Percentiles rank a stretch among this genome's conserved stretches.
phyloP scores from a whole-genome alignment of 1,284 basidiomycete species.

The Irpex sp. region DNA sequence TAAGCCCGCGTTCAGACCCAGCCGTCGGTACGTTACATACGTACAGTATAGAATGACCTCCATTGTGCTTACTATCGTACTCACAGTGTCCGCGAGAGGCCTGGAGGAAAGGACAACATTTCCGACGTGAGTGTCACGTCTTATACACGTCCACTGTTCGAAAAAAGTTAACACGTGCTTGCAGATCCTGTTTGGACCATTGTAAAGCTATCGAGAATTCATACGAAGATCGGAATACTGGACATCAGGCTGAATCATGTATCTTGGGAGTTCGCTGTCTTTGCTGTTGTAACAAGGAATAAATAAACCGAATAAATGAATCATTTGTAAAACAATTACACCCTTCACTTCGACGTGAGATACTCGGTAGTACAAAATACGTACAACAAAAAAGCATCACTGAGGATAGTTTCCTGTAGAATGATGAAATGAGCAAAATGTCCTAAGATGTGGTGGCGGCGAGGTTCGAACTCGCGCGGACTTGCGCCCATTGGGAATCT shows the following conservation, averaged over 20 bases:
- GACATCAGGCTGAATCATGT: neutral
- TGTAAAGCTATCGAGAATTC: neutral
- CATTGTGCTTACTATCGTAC: neutral
- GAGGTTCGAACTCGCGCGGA: conserved; percentile 83
- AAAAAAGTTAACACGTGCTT: neutral
- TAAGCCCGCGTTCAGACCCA: conserved; percentile 51
- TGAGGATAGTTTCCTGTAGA: neutral
- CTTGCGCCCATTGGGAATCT: conserved; percentile 72
- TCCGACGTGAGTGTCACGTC: conserved; percentile 38
- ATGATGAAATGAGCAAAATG: neutral
- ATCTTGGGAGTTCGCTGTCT: neutral
- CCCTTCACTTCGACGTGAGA: no score
- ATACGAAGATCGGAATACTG: neutral
- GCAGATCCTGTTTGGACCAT: conserved; percentile 1
- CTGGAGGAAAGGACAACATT: conserved; percentile 62
- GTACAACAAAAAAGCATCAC: neutral
- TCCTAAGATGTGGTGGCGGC: conserved; percentile 59
- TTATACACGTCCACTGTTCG: no score
- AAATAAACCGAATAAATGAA: no score
- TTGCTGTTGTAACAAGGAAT: neutral
- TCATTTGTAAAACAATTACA: no score
- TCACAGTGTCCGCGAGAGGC: conserved; percentile 28
- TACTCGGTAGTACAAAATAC: neutral
- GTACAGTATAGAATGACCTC: neutral
- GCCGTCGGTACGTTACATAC: conserved; percentile 44